Evolutionary conservation across 129 eudicot genomes (phyloP).

Genomic region (Pulicaria dysenterica): DNA sequence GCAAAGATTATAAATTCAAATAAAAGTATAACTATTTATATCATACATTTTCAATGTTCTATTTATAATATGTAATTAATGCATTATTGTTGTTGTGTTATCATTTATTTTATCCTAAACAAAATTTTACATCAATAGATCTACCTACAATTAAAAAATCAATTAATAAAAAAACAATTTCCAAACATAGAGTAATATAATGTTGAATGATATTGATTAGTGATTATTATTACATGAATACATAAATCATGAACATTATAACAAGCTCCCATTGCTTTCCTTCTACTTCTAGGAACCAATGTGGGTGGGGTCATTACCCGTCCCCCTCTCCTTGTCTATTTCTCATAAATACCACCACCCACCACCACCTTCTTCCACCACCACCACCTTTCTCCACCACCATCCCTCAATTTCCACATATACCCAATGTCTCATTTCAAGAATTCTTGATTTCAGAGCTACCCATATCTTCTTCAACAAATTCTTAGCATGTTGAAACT

Average conservation of each 20-base stretch:
- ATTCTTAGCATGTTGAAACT: conserved; percentile 10
- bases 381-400: conserved; percentile 6
- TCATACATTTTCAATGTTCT: no score
- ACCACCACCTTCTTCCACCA: conserved; percentile 32
- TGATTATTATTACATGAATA: neutral
- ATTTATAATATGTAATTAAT: no score
- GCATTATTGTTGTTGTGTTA: no score
- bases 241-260: neutral
- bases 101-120: no score
- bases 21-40: no score
- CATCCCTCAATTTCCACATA: neutral
- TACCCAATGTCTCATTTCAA: conserved; percentile 19
- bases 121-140: no score
- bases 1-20: no score
- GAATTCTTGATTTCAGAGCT: conserved; percentile 10
- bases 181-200: neutral
- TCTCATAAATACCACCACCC: conserved; percentile 43
- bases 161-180: no score
- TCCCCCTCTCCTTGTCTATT: conserved; percentile 31
- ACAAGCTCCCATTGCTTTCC: conserved; percentile 37
- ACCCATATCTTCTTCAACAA: neutral
- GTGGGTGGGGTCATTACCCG: conserved; percentile 24
- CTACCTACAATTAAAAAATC: no score
- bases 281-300: conserved; percentile 47
- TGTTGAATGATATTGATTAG: neutral